Evolutionary conservation across 306 rosid species (phyloP).

Genomic region (Castanea mollissima): DNA sequence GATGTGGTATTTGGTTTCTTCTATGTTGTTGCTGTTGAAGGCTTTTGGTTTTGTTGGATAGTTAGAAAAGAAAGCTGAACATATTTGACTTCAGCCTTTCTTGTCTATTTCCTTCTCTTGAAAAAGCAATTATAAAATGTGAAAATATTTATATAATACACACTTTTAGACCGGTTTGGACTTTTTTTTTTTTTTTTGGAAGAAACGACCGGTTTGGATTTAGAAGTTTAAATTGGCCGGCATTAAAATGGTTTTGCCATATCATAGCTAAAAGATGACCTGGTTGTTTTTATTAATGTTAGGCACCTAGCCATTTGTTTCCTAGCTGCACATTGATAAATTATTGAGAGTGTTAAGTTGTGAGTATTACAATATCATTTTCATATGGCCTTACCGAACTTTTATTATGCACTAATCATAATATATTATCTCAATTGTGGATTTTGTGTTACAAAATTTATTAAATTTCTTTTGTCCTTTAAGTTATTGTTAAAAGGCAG

Average conservation of each 20-base stretch:
- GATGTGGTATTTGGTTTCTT: conserved; percentile 17
- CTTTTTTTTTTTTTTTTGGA: no score
- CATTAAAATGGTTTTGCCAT: background rate
- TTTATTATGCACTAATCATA: no score
- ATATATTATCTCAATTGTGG: no score
- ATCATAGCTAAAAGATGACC: background rate
- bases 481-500: no score
- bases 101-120: background rate
- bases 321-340: no score
- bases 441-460: no score
- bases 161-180: background rate
- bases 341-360: no score
- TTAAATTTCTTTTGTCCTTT: no score
- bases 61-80: conserved; percentile 8
- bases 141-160: background rate
- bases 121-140: background rate
- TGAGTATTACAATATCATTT: no score
- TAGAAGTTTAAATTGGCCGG: background rate
- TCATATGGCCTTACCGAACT: no score
- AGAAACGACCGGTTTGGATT: background rate
- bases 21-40: background rate
- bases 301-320: no score
- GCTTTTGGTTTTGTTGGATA: conserved; percentile 4
- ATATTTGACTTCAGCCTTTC: conserved; percentile 9
- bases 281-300: background rate